Base-by-base conservation (phyloP, 2,329 filamentous ascomycete species). In the Talaromyces sp. region DNA sequence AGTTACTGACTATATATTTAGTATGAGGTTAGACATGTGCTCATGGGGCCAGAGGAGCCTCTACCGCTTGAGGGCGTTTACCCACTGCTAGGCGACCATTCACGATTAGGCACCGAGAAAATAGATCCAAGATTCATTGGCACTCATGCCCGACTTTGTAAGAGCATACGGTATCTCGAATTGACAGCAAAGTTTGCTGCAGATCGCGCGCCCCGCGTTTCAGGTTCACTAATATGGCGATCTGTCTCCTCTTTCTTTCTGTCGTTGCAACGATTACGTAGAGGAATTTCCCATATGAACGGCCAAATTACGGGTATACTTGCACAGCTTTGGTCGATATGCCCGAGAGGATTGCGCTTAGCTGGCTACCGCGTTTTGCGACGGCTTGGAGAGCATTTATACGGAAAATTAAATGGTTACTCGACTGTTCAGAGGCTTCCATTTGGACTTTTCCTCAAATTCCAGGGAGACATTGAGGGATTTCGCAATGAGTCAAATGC, bases 1-100 rank as follows among this genome's bases (percentile, higher is more conserved):
- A 6, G n/a, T 5, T 8, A 2, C 50, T 55, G 16, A 37, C 50
- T 18, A 16, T 37, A 11, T 25, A 9, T 7, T 21, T 18, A 55
- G 50, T 55, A 55, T n/a, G 50, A 55, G 33, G 50, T 55, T 23
- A 35, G 28, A 33, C 50, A 55, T 55, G 31, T 55, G 12, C 50
- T 37, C 50, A 35, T 55, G n/a, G 50, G 50, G 50, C 28, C 50
- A 35, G 50, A 55, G 50, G 50, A 55, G n/a, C 50, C 50, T 35
- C 18, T 55, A 55, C 28, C 50, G 31, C n/a, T 55, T 18, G 50
- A 55, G 4, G 50, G 50, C 9, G 12, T 23, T 33, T 55, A 35
- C 23, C 25, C 50, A 37, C 50, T 55, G 18, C 28, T 55, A 55
- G 50, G 50, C 28, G 50, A 55, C 18, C 50, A 55, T 14, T 55